These are phyloP conservation scores for Agrocybe pediades DNA, from an alignment of 768 basidiomycete species.

Conservation along the genomic window DNA sequence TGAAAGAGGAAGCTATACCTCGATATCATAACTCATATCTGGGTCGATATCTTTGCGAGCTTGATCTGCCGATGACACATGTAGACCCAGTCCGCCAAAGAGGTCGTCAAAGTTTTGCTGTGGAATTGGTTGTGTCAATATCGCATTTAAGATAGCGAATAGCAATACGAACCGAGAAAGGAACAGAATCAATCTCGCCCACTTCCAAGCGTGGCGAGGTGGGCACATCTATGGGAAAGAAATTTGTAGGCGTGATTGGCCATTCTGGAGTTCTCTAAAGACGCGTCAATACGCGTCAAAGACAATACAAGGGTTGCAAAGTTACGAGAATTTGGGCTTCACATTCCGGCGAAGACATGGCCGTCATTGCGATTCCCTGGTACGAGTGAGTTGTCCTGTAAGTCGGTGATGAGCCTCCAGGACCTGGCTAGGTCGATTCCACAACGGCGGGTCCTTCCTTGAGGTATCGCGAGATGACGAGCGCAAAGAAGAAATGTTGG, in stretches of 20 bases:
- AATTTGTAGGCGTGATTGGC: conserved; percentile 5
- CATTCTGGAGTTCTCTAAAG: conserved; percentile 2
- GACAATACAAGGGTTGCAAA: background rate
- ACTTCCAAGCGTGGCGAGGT: conserved; percentile 20
- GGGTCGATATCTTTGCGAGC: conserved; percentile 4
- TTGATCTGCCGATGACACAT: background rate
- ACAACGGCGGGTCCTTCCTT: background rate
- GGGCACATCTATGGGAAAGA: background rate
- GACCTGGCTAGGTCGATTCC: no score
- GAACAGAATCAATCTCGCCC: conserved; percentile 19
- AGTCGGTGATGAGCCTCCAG: no score
- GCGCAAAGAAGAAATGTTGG: no score
- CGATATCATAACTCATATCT: conserved; percentile 43
- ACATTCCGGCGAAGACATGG: background rate
- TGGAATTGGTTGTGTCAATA: background rate
- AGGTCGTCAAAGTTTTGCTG: conserved; percentile 35
- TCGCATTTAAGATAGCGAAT: conserved; percentile 9
- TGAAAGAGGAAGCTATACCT: conserved; percentile 27
- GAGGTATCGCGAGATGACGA: background rate
- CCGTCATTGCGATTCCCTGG: background rate
- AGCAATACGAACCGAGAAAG: conserved; percentile 20
- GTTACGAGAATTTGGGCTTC: background rate
- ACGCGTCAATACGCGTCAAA: background rate
- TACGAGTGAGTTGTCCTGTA: background rate
- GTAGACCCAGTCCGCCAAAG: conserved; percentile 25